Base-by-base conservation (phyloP, 179 eudicot genomes). In the Silene noctiflora region DNA sequence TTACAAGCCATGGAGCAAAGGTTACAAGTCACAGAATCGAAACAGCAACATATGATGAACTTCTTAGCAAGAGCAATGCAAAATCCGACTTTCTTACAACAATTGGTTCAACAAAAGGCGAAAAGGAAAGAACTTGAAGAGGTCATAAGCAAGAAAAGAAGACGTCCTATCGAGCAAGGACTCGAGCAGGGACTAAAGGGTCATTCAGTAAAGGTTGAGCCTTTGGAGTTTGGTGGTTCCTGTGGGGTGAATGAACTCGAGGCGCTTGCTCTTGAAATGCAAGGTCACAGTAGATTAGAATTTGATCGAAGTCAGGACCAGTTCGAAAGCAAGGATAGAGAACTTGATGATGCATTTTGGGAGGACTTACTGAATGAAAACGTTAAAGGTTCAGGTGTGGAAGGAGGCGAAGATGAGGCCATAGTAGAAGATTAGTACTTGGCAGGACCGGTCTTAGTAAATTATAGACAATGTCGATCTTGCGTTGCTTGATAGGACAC, bases 31-130 rank as follows among this genome's bases (percentile, higher is more conserved):
- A 90, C 95, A 0, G 99, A 95, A 77, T 62, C 67, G 31, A 91
- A 86, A 81, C 98, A 91, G 75, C 93, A 92, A 62, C 89, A 91
- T 13, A 92, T 94, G 97, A 95, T 93, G 99, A 88, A 68, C 69
- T 95, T 95, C 77, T 65, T 95, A 62, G 99, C 98, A 8, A 86
- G 85, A 71, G 98, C 99, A 6, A 83, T 95, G 88, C 93, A 89
- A 74, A 95, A 88, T 65, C 98, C 99, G 4, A 80, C 81, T 8
- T 95, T 95, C 51, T 72, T 95, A 3, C 85, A 87, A 35, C 88
- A 88, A 35, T 76, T 93, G 44, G 85, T 85, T 60, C 87, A 85
- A 53, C 88, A 85, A 31, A 91, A 86, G 82, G 93, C 82, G 73
- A 87, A 83, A 35, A 87, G 87, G 31, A 93, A 79, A 76, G 89